A percentile compares a stretch with the other conserved stretches of the same genome.
phyloP scores from a whole-genome alignment of 768 basidiomycete genomes.

The Lactifluus rugatus region DNA sequence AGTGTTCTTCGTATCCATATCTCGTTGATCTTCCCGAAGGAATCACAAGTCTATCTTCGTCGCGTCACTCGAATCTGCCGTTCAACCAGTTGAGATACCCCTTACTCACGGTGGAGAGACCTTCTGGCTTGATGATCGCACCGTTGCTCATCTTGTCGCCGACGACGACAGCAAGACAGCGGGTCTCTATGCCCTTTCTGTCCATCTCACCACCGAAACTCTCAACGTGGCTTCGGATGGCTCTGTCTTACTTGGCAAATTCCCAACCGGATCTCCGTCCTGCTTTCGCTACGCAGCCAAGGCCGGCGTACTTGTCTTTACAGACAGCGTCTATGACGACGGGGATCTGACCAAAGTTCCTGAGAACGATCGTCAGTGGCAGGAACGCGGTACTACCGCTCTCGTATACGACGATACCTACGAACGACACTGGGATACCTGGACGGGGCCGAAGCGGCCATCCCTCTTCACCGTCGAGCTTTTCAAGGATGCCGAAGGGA shows the following conservation, averaged over 20 bases:
- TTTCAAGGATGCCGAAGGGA: slow-evolving; percentile 34
- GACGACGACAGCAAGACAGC: slow-evolving; percentile 41
- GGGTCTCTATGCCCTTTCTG: slow-evolving; percentile 49
- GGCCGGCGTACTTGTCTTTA: slow-evolving; percentile 69
- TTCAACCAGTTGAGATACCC: slow-evolving; percentile 45
- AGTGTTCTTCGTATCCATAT: not conserved
- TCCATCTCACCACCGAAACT: slow-evolving; percentile 34
- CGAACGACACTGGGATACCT: slow-evolving; percentile 50
- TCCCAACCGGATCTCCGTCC: slow-evolving; percentile 56
- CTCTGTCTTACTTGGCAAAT: slow-evolving; percentile 45
- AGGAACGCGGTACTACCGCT: slow-evolving; percentile 63
- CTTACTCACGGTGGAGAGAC: slow-evolving; percentile 60
- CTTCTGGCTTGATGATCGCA: slow-evolving; percentile 69
- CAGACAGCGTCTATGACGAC: slow-evolving; percentile 71
- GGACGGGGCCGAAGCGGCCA: slow-evolving; percentile 61
- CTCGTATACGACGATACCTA: slow-evolving; percentile 39
- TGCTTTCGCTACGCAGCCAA: slow-evolving; percentile 59
- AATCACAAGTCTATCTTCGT: slow-evolving; percentile 62
- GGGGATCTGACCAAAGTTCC: slow-evolving; percentile 59
- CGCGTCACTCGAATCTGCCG: slow-evolving; percentile 43
- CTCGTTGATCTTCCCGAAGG: slow-evolving; percentile 30
- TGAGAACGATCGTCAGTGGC: slow-evolving; percentile 61
- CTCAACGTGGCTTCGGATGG: slow-evolving; percentile 30
- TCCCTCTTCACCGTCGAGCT: slow-evolving; percentile 67
- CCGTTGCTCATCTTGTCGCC: slow-evolving; percentile 59